Conservation (phyloP, 345 rosid species). For the Salix brachista region DNA sequence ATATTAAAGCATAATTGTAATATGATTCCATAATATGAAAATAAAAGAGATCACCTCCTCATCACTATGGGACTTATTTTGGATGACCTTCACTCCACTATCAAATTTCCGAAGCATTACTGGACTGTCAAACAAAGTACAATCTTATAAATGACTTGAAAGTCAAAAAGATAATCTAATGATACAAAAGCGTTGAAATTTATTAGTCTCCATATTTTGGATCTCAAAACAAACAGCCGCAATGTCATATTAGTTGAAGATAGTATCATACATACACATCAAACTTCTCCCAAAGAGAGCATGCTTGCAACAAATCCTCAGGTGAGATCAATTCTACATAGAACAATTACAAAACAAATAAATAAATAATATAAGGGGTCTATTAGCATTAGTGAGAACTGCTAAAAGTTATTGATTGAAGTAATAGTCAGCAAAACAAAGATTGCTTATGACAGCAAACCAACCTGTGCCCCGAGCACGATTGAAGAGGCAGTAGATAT, state of each 20-base stretch:
- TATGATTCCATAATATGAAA: background rate
- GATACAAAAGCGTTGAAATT: background rate
- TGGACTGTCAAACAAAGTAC: conserved; percentile 56
- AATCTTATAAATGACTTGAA: conserved; percentile 18
- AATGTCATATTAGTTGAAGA: background rate
- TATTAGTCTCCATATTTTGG: background rate
- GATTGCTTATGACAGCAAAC: background rate
- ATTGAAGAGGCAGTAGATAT: conserved; percentile 84
- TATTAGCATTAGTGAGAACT: background rate
- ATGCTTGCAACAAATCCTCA: conserved; percentile 88
- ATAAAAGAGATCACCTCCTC: conserved; percentile 61
- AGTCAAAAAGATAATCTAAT: background rate
- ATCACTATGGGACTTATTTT: conserved; percentile 85
- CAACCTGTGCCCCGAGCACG: conserved; percentile 98
- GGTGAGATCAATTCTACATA: conserved; percentile 84
- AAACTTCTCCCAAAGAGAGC: conserved; percentile 92
- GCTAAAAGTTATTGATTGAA: background rate
- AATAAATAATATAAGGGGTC: background rate
- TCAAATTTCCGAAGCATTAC: conserved; percentile 97
- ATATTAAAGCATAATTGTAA: background rate
- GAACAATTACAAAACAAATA: background rate
- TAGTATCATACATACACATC: conserved; percentile 65
- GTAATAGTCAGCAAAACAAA: conserved; percentile 1
- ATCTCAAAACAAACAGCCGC: conserved; percentile 5
- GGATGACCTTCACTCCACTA: conserved; percentile 96